These are phyloP conservation scores for Diaporthe vexans DNA, from an alignment of 2,329 filamentous ascomycete genomes.

Conservation along the genomic window DNA sequence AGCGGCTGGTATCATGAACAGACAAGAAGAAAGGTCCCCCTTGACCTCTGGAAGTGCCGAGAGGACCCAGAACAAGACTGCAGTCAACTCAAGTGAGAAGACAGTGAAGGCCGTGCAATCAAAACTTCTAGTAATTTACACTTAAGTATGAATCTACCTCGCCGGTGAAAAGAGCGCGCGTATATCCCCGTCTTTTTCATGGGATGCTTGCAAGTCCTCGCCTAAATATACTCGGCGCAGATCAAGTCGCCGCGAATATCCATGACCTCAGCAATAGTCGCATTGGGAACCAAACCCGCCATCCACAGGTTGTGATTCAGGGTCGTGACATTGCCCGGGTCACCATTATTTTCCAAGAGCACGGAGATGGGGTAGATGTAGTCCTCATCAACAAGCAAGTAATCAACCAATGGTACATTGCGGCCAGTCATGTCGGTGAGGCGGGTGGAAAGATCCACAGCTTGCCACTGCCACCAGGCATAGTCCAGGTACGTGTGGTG, in stretches of 20 bases:
- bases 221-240: conserved; percentile 30
- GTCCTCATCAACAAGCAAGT: conserved; percentile 26
- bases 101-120: not conserved
- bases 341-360: conserved; percentile 13
- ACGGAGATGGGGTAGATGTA: conserved; percentile 4
- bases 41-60: not conserved
- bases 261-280: conserved; percentile 28
- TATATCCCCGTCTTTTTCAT: not conserved
- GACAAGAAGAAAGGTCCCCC: not conserved
- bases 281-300: conserved; percentile 26
- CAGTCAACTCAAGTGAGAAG: not conserved
- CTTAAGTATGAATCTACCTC: not conserved
- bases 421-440: conserved; percentile 20
- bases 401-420: conserved; percentile 7
- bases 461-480: conserved; percentile 37
- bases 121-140: not conserved
- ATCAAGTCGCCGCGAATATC: conserved; percentile 14
- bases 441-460: conserved; percentile 2
- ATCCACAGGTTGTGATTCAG: conserved; percentile 32
- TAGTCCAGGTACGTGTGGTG: conserved; percentile 34
- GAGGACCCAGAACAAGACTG: not conserved
- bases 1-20: not conserved
- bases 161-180: not conserved
- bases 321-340: conserved; percentile 32
- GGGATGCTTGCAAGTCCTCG: too few relatives aligned